Conservation (phyloP, 2,329 filamentous ascomycete genomes). For the Aspergillus ruber region DNA sequence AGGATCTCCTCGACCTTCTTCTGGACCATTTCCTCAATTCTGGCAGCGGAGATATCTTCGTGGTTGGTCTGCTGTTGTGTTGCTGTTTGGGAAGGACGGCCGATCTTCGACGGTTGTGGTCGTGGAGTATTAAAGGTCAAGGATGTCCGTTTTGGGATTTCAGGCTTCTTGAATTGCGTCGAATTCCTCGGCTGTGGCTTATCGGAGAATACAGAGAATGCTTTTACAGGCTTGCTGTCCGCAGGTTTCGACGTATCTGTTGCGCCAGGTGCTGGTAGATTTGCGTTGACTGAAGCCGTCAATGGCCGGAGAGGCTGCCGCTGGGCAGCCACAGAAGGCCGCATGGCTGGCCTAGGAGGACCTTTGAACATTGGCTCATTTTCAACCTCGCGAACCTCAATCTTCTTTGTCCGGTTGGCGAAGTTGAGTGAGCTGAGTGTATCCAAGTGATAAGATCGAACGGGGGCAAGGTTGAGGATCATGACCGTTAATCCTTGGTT, state of each 20-base stretch:
- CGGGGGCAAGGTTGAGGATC: constrained; percentile 88
- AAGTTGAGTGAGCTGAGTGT: constrained; percentile 92
- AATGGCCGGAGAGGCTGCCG: constrained; percentile 76
- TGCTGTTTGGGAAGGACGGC: constrained; percentile 26
- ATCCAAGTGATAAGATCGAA: constrained; percentile 89
- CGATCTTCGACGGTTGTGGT: constrained; percentile 40
- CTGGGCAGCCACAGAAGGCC: constrained; percentile 37
- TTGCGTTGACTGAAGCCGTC: constrained; percentile 67
- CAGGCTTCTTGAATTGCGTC: constrained; percentile 32
- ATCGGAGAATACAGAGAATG: constrained; percentile 83
- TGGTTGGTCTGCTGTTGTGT: constrained; percentile 26
- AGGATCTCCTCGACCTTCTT: constrained; percentile 86
- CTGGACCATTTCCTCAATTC: constrained; percentile 87
- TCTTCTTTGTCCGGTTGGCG: constrained; percentile 90
- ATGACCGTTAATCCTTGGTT: constrained; percentile 94
- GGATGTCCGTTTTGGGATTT: constrained; percentile 41
- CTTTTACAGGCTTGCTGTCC: constrained; percentile 69
- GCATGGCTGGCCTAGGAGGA: constrained; percentile 51
- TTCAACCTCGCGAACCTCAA: constrained; percentile 90
- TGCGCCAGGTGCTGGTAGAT: constrained; percentile 51
- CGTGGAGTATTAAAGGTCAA: constrained; percentile 29
- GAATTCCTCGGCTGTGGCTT: constrained; percentile 44
- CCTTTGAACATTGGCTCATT: constrained; percentile 88
- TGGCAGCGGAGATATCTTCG: constrained; percentile 59
- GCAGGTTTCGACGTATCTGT: constrained; percentile 47